These are phyloP conservation scores for Trifolium repens DNA, from an alignment of 306 rosid species.

Conservation along the genomic window DNA sequence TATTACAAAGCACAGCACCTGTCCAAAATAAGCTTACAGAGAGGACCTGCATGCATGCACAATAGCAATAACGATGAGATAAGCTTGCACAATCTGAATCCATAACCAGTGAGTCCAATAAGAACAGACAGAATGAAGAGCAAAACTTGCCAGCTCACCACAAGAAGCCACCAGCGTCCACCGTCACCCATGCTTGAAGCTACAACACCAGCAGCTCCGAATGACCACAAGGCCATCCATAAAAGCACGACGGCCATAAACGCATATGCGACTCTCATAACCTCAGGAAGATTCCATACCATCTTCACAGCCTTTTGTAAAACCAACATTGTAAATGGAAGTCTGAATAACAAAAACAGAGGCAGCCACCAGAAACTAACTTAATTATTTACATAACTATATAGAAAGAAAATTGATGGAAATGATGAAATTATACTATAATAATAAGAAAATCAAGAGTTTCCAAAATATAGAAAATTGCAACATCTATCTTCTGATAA, in stretches of 20 bases:
- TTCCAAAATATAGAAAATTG: neutral
- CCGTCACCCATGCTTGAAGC: conserved; percentile 92
- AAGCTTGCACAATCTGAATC: conserved; percentile 23
- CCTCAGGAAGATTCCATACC: conserved; percentile 88
- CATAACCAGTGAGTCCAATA: conserved; percentile 31
- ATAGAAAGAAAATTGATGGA: neutral
- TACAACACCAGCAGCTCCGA: conserved; percentile 98
- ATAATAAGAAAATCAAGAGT: neutral
- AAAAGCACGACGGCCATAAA: conserved; percentile 84
- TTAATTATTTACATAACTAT: conserved; percentile 9
- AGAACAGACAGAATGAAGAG: conserved; percentile 57
- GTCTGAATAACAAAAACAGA: conserved; percentile 57
- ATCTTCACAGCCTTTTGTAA: conserved; percentile 89
- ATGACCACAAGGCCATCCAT: conserved; percentile 95
- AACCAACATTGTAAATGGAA: conserved; percentile 96
- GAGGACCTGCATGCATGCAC: conserved; percentile 73
- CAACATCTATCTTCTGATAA: neutral
- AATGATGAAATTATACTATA: neutral
- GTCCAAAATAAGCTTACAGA: conserved; percentile 98
- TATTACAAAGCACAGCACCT: conserved; percentile 91
- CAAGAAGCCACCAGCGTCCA: conserved; percentile 99
- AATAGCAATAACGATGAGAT: conserved; percentile 37
- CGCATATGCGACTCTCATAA: conserved; percentile 76
- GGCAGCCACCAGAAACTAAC: conserved; percentile 34
- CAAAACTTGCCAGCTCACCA: conserved; percentile 99